phyloP scores from a whole-genome alignment of 352 stramenopile species.

The Globisporangium sylvaticum region DNA sequence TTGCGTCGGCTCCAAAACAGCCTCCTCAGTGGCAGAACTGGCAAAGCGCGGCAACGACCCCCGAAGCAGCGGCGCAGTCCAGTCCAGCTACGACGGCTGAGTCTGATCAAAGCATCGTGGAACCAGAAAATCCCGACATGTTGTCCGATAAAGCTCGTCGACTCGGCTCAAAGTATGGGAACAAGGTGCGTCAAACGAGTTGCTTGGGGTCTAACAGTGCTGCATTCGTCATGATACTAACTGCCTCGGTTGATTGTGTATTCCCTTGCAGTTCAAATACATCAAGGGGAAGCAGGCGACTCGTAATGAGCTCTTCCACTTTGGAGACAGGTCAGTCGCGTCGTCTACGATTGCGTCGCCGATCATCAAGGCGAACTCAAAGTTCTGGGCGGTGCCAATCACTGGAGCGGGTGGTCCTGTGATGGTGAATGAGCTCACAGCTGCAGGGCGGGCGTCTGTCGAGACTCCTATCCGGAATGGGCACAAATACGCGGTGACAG shows the following conservation, averaged over 20 bases:
- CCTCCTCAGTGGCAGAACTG: conserved; percentile 15
- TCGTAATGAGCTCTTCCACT: conserved; percentile 53
- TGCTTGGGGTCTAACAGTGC: neutral
- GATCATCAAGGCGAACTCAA: conserved; percentile 50
- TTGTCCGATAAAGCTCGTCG: conserved; percentile 64
- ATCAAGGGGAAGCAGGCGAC: conserved; percentile 55
- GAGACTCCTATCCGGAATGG: conserved; percentile 49
- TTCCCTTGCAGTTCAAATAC: conserved; percentile 55
- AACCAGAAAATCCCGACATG: conserved; percentile 24
- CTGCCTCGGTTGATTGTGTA: neutral
- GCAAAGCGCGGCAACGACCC: neutral
- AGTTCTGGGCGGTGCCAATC: conserved; percentile 54
- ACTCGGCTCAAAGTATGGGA: conserved; percentile 60
- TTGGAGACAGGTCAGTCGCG: conserved; percentile 41
- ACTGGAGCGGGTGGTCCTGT: conserved; percentile 61
- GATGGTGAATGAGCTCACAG: conserved; percentile 41
- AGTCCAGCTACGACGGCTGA: neutral
- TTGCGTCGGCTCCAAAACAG: conserved; percentile 6
- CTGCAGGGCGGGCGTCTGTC: conserved; percentile 41
- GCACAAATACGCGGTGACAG: conserved; percentile 59
- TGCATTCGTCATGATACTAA: neutral
- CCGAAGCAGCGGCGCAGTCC: neutral
- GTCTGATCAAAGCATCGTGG: neutral
- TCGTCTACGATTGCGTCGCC: conserved; percentile 39
- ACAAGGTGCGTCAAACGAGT: conserved; percentile 39